Conservation (phyloP, 495 filamentous ascomycete species). For the Friedmanniomyces simplex region DNA sequence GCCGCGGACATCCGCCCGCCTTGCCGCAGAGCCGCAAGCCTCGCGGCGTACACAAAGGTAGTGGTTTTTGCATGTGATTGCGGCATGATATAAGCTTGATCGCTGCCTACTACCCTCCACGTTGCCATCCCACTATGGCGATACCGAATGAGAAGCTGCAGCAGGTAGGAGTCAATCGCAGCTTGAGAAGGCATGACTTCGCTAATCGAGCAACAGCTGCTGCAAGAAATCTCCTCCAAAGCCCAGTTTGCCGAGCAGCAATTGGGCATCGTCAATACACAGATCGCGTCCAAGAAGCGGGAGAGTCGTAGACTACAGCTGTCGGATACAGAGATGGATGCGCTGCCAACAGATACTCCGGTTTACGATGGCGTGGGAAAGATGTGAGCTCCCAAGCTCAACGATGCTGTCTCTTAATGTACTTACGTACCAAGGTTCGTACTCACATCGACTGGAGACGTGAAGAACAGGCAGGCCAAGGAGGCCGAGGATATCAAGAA, state of each 20-base stretch:
- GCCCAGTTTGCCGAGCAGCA: constrained; percentile 83
- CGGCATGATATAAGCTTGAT: background rate
- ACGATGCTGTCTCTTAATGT: background rate
- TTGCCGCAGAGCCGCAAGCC: background rate
- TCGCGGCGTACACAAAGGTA: no score
- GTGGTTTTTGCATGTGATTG: background rate
- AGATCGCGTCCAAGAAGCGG: constrained; percentile 76
- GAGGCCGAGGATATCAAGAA: constrained; percentile 65
- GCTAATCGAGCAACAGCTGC: constrained; percentile 46
- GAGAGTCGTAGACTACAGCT: constrained; percentile 83
- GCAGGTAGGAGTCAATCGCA: constrained; percentile 49
- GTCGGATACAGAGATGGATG: constrained; percentile 69
- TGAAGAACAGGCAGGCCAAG: constrained; percentile 65
- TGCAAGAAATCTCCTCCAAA: constrained; percentile 88
- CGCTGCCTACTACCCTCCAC: background rate
- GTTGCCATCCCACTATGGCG: constrained; percentile 53
- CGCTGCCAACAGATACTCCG: constrained; percentile 65
- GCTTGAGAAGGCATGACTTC: background rate
- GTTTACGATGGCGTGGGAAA: constrained; percentile 95
- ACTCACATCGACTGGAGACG: constrained; percentile 53
- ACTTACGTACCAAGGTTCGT: constrained; percentile 62
- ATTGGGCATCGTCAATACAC: constrained; percentile 73
- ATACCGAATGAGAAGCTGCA: constrained; percentile 92
- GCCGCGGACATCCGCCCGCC: background rate
- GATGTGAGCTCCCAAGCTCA: constrained; percentile 55